Conservation (phyloP, 345 rosid species). For the Melaleuca alternifolia region DNA sequence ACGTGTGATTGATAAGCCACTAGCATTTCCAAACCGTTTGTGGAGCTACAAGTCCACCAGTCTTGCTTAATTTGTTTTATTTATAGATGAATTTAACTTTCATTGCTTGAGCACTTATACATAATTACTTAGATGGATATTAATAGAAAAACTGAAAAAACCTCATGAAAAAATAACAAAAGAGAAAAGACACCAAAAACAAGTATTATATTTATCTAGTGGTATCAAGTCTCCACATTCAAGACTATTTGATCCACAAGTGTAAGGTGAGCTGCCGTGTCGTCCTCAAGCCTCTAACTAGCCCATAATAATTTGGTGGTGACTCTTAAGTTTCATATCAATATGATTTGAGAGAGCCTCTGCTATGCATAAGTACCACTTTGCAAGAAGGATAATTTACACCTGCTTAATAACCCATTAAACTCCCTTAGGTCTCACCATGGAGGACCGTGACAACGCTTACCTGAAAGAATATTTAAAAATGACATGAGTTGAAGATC, state of each 20-base stretch:
- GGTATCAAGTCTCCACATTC: no score
- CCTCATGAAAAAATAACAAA: no score
- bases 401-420: neutral
- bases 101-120: no score
- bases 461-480: neutral
- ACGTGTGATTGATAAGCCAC: neutral
- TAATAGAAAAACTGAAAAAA: no score
- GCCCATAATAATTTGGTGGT: neutral
- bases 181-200: no score
- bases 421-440: neutral
- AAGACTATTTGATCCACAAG: no score
- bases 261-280: neutral
- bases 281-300: neutral
- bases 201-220: no score
- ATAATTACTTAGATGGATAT: no score
- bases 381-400: neutral
- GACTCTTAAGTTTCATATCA: neutral
- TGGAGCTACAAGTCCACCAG: neutral
- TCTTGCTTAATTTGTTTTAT: no score
- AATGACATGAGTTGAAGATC: neutral
- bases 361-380: neutral
- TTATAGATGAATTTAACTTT: no score
- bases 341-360: neutral
- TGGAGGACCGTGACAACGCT: neutral
- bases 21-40: neutral